These are phyloP conservation scores for Holtermannia corniformis DNA, from an alignment of 768 basidiomycete species.

Conservation along the genomic window DNA sequence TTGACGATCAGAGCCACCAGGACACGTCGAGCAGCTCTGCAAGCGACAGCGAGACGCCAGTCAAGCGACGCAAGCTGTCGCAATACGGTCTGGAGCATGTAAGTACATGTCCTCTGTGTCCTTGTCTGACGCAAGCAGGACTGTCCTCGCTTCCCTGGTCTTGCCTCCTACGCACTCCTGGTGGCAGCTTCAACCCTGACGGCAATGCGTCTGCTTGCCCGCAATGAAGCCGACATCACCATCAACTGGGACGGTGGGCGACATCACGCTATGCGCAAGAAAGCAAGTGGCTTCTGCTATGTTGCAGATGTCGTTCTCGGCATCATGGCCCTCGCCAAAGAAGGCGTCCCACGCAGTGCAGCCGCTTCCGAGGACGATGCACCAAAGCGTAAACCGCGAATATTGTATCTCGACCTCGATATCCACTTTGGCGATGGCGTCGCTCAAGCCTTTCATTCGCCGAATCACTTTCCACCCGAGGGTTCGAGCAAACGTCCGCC, in stretches of 20 bases:
- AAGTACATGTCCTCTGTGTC: too few species aligned
- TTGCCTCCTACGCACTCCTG: slow-evolving; percentile 59
- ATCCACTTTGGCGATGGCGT: slow-evolving; percentile 87
- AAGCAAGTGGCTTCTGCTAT: slow-evolving; percentile 86
- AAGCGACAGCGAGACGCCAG: too few species aligned
- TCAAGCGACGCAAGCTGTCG: neutral
- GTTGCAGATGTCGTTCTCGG: slow-evolving; percentile 80
- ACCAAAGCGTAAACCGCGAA: slow-evolving; percentile 42
- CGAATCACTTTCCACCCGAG: slow-evolving; percentile 34
- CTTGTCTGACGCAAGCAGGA: slow-evolving; percentile 51
- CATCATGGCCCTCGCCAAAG: slow-evolving; percentile 53
- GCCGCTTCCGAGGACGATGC: slow-evolving; percentile 18
- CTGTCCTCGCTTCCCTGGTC: slow-evolving; percentile 64
- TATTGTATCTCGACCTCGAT: slow-evolving; percentile 89
- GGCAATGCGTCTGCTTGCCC: slow-evolving; percentile 53
- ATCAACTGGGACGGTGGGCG: slow-evolving; percentile 92
- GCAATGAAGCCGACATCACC: slow-evolving; percentile 49
- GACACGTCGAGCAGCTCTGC: neutral
- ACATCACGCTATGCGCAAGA: slow-evolving; percentile 71
- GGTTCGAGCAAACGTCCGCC: slow-evolving; percentile 40
- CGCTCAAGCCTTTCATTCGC: slow-evolving; percentile 51
- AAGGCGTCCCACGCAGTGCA: slow-evolving; percentile 39
- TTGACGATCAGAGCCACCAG: slow-evolving; percentile 21
- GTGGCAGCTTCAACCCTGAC: slow-evolving; percentile 72
- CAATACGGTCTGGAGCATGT: slow-evolving; percentile 58